These are phyloP conservation scores for Brassica incana DNA, from an alignment of 345 rosid genomes.

Conservation along the genomic window DNA sequence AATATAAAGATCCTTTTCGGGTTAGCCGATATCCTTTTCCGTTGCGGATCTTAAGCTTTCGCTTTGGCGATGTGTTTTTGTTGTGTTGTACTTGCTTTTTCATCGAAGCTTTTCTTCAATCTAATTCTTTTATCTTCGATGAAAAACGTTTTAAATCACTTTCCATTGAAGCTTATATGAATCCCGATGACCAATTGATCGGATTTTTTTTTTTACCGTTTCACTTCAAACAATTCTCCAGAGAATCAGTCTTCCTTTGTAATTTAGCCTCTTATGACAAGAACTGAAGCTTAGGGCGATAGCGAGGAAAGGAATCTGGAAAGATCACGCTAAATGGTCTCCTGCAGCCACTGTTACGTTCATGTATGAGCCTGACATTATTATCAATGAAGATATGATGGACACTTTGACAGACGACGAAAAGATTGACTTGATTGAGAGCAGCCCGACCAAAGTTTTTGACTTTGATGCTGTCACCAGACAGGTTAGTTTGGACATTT, in stretches of 20 bases:
- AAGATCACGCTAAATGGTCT: slow-evolving; percentile 98
- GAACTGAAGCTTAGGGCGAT: slow-evolving; percentile 88
- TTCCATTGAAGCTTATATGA: neutral
- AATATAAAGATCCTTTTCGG: neutral
- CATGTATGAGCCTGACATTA: slow-evolving; percentile 93
- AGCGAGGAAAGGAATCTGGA: slow-evolving; percentile 94
- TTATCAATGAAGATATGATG: slow-evolving; percentile 88
- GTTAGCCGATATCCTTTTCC: neutral
- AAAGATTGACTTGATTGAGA: slow-evolving; percentile 70
- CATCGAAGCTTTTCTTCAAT: neutral
- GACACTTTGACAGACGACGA: slow-evolving; percentile 69
- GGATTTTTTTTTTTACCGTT: too few species aligned
- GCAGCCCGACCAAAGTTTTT: slow-evolving; percentile 90
- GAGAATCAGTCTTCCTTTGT: neutral
- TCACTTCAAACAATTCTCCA: neutral
- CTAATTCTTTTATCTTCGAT: neutral
- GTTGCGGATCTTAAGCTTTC: neutral
- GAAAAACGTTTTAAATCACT: neutral
- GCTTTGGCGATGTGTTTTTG: neutral
- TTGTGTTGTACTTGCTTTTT: neutral
- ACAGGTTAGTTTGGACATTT: slow-evolving; percentile 49
- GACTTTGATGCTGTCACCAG: slow-evolving; percentile 62
- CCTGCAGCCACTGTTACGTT: slow-evolving; percentile 99
- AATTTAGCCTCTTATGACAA: slow-evolving; percentile 41
- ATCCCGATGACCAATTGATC: neutral